Base-by-base conservation (phyloP, 1,284 basidiomycete species). In the Mycena citricolor region DNA sequence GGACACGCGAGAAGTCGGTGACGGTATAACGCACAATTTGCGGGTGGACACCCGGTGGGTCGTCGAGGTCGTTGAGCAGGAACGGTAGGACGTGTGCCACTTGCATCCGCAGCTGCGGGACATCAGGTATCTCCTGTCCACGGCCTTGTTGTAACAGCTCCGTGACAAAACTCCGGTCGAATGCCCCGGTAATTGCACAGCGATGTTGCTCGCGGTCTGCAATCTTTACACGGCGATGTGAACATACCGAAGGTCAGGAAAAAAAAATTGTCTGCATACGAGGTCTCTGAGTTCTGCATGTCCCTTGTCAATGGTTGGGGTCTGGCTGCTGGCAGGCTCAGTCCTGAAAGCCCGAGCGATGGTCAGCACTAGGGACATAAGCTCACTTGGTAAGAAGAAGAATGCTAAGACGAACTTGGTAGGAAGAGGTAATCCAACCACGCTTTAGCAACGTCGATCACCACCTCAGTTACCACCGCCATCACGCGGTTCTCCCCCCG, bases 381-480 rank as follows among this genome's bases (percentile, higher is more conserved):
- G n/a, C n/a, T n/a, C n/a, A n/a, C n/a, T n/a, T n/a, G n/a, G n/a
- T n/a, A n/a, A n/a, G n/a, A n/a, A n/a, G n/a, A n/a, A 38, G 20
- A 44, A 42, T 24, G n/a, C 23, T 20, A 39, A 19, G 17, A 51
- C 53, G 14, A 13, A 56, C 56, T 53, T 12, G 51, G 50, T 13
- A 56, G 39, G 34, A 54, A 57, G 8, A 57, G 32, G 29, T 56
- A 12, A n/a, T 55, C 47, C 34, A 54, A 34, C 54, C 56, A 50
- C 28, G 54, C 54, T 24, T 44, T 47, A 20, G 55, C 53, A 23
- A 51, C 25, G 22, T 54, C 30, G n/a, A 54, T 24, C 16, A 56
- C 50, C 21, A 31, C 29, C 11, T 52, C 50, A 25, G n/a, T 10
- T n/a, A n/a, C n/a, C n/a, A n/a, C n/a, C n/a, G n/a, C n/a, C n/a